Evolutionary conservation across 176 grass and related monocot genomes (phyloP), one percentile per base, ranked within the genome.

Genomic region (Chloris gayana): DNA sequence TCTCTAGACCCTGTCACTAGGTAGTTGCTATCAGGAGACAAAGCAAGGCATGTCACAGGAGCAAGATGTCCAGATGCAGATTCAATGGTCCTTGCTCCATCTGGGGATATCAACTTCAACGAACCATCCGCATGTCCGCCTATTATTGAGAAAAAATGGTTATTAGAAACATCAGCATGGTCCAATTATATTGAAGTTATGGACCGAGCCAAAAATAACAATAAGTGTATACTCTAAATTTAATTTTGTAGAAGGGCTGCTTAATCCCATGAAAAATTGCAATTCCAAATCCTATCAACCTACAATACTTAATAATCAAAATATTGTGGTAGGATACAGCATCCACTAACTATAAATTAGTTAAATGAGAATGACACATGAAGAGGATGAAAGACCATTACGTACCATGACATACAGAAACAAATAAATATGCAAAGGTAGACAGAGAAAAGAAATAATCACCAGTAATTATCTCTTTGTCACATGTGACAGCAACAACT

Each of bases 101-200:
- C 96, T 58, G 88, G 49, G 42, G 90, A 95, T 58, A 95, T 74
- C 63, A 95, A 88, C 79, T 95, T 99, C 72, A 95, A 84, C 5
- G 92, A 99, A 87, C 90, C 87, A 87, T 99, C 96, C 33, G 91
- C 86, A 86, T 99, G 96, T 35, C 96, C 96, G 75, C 96, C 96
- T 99, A 85, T 78, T 85, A 73, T 88, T 74, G 51, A 69, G 32
- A 15, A 83, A 83, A 88, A 75, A 80, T 22, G 14, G 31, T 64
- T 81, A 72, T 77, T 80, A 84, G 56, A 72, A 24, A 73, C 37
- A 67, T 12, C n/a, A 53, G 18, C 18, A 21, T 53, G 17, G 15
- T 4, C 15, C 49, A 53, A 18, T 14, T 18, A 26, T n/a, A 47
- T 15, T 58, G 22, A 26, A 46, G 14, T 3, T 72, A 37, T 78